Base-by-base conservation (phyloP, 108 stramenopile species). In the Cyclotella kingstonii region DNA sequence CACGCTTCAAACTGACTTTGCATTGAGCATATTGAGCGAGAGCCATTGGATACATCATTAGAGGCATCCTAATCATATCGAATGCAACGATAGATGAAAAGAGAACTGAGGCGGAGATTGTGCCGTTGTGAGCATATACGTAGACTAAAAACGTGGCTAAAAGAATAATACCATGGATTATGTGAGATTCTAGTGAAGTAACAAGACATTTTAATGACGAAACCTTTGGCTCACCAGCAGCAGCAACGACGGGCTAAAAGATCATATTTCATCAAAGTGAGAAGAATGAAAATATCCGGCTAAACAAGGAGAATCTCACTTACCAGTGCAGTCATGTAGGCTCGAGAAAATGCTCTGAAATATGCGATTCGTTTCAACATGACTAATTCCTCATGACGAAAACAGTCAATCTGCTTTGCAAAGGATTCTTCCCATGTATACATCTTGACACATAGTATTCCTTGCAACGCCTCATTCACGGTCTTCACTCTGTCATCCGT, bases 361-460 rank as follows among this genome's bases (percentile, higher is more conserved):
- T 81, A 84, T 0, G 84, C 83, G 54, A 79, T 69, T n/a, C 26
- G 34, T 43, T 58, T 69, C 35, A 86, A 43, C 33, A 58, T 68
- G 15, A 54, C 23, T 43, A 96, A 59, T 51, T 96, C 96, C 42
- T 64, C 54, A n/a, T 64, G 23, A 30, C 96, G 68, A 27, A 59
- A 58, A 9, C 60, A 56, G 3, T 68, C 50, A 21, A 96, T 77
- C 19, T 78, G 70, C 27, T 83, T 55, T 26, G 57, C 60, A 51
- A 95, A 85, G 21, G 87, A 68, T 18, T 66, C 78, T 60, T 97
- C 96, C 95, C 95, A 97, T 14, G 88, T 86, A 44, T 94, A 92
- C 82, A 90, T 89, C 61, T 97, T 97, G 51, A 97, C 77, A 40
- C 85, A 83, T 47, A 87, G 72, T 59, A 97, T 94, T 29, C 95